Base-by-base conservation (phyloP, 164 flowering plant genomes). In the Berberis vulgaris region DNA sequence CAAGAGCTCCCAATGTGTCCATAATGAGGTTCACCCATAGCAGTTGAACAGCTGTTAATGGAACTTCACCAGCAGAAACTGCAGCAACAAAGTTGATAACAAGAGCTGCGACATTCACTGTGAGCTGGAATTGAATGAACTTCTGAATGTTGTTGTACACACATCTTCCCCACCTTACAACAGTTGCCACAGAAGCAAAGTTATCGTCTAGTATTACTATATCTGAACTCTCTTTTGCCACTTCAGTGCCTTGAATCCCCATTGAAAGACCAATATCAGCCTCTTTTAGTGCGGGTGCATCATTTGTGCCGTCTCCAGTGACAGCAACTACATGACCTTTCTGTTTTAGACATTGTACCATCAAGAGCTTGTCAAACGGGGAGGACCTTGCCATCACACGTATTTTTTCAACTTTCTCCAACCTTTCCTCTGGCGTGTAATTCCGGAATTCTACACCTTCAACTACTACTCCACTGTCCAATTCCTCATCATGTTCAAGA, bases 211-310 rank as follows among this genome's bases (percentile, higher is more conserved):
- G 61, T 63, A 84, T 87, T 58, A 87, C 78, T 12, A 87, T 87
- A 64, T 87, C 93, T 3, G 89, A 87, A 69, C 93, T 87, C 63
- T 83, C 88, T 49, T 87, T 87, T 6, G 93, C 89, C 12, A 87
- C 89, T 66, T 83, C 88, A 1, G 89, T 87, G 67, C 93, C 88
- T 70, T 87, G 88, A 45, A 83, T 83, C 12, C 94, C 90, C 94
- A 87, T 87, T 1, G 88, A 82, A 45, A 85, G 88, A 55, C 94
- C 94, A 43, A 87, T 74, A 38, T 87, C 86, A 3, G 94, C 94
- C 74, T 83, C 94, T 67, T 83, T 87, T 0, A 87, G 56, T 6
- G 94, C 94, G 4, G 89, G 89, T 13, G 89, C 94, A 62, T 87
- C 94, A 63, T 87, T 87, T 46, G 88, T 87, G 59, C 94, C 94